Conservation (phyloP, 495 filamentous ascomycete species). For the Tuber melanosporum region DNA sequence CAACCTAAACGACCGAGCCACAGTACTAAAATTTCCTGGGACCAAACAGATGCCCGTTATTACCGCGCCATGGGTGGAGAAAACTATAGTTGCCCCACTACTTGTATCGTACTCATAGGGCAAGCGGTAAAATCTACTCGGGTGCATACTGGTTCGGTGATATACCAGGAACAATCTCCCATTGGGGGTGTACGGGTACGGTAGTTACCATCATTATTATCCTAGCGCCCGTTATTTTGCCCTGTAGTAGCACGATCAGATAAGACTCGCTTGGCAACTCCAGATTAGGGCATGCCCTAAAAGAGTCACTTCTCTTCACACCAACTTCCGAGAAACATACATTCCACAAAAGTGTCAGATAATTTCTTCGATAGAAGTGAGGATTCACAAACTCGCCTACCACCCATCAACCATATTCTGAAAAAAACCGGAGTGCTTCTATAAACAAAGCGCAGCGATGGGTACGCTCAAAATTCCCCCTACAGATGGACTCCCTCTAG, state of each 20-base stretch:
- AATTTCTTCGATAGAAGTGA: not conserved
- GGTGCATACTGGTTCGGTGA: no score
- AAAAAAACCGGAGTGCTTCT: constrained; percentile 32
- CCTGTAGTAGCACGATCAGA: not conserved
- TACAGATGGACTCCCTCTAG: not conserved
- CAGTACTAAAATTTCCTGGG: not conserved
- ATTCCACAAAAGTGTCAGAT: not conserved
- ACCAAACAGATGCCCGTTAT: not conserved
- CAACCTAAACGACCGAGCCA: not conserved
- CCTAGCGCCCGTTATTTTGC: not conserved
- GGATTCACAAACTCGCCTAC: not conserved
- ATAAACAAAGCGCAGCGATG: constrained; percentile 38
- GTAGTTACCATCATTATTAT: not conserved
- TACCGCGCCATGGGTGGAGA: not conserved
- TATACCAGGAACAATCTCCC: not conserved
- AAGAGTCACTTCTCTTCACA: not conserved
- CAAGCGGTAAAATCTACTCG: not conserved
- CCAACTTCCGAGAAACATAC: not conserved
- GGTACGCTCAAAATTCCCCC: constrained; percentile 13
- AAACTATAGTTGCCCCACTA: not conserved
- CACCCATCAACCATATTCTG: constrained; percentile 7
- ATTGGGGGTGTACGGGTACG: not conserved
- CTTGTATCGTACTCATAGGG: not conserved
- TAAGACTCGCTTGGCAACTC: not conserved
- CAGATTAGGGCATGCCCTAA: not conserved